Conservation (phyloP, 371 early-diverging fungal species). For the Actinomucor elegans region DNA sequence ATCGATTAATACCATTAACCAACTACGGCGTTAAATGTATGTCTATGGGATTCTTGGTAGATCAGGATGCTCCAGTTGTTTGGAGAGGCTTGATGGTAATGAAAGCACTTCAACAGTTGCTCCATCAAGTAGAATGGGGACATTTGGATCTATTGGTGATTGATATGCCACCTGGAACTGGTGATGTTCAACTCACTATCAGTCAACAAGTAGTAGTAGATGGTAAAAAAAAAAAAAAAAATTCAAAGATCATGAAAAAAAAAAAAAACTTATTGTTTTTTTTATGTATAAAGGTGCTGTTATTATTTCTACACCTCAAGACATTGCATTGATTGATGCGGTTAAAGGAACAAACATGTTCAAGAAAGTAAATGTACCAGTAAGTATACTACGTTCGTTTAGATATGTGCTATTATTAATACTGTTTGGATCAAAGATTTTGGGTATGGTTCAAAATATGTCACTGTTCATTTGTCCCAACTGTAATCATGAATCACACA, state of each 20-base stretch:
- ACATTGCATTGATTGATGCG: conserved; percentile 83
- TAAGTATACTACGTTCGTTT: conserved; percentile 49
- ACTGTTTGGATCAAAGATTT: conserved; percentile 53
- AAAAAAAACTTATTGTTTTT: too few relatives aligned
- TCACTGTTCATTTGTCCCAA: conserved; percentile 79
- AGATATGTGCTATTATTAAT: not conserved
- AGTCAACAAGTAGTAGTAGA: conserved; percentile 76
- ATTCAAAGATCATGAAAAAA: too few relatives aligned
- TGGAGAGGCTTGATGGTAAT: conserved; percentile 96
- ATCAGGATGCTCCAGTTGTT: conserved; percentile 76
- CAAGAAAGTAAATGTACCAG: conserved; percentile 78
- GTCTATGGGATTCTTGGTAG: conserved; percentile 90
- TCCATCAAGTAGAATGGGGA: conserved; percentile 85
- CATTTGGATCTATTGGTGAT: conserved; percentile 79
- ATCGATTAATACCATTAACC: conserved; percentile 65
- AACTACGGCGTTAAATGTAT: conserved; percentile 89
- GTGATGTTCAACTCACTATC: conserved; percentile 86
- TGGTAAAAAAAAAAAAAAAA: conserved; percentile 51
- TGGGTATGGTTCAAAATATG: conserved; percentile 93
- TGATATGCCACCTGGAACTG: conserved; percentile 94
- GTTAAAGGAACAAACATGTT: conserved; percentile 86
- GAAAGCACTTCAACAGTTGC: conserved; percentile 88
- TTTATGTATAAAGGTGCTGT: conserved; percentile 60
- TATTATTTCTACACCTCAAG: conserved; percentile 91
- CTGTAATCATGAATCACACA: conserved; percentile 74